phyloP scores from a whole-genome alignment of 108 stramenopile species.

The Skeletonema grethae region DNA sequence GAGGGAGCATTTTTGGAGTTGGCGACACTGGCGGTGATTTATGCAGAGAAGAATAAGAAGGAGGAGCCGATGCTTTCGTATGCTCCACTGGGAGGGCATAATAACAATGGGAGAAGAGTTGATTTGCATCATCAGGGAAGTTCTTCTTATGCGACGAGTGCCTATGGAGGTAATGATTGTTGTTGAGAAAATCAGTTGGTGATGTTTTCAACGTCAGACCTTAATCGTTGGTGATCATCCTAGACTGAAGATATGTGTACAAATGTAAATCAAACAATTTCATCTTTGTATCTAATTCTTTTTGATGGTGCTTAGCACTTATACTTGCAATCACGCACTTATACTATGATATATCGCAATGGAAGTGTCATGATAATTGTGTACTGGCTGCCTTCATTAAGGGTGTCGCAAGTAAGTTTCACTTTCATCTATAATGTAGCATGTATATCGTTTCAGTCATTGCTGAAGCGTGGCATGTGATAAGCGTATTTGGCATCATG shows the following conservation, averaged over 20 bases:
- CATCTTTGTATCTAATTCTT: not conserved
- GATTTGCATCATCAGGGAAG: slow-evolving; percentile 46
- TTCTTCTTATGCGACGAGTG: slow-evolving; percentile 31
- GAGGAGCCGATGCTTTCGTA: slow-evolving; percentile 45
- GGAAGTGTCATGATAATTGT: not conserved
- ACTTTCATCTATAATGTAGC: too few relatives aligned
- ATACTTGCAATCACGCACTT: too few relatives aligned
- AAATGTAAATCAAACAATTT: not conserved
- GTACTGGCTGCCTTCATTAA: too few relatives aligned
- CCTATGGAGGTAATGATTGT: slow-evolving; percentile 42
- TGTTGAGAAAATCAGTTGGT: slow-evolving; percentile 19
- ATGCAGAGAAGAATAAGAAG: slow-evolving; percentile 39
- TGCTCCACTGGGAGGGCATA: slow-evolving; percentile 36
- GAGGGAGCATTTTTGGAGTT: slow-evolving; percentile 91
- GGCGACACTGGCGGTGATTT: slow-evolving; percentile 53
- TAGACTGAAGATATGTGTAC: slow-evolving; percentile 2
- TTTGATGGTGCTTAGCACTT: not conserved
- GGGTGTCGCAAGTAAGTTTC: too few relatives aligned
- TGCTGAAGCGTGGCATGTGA: too few relatives aligned
- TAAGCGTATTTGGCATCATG: too few relatives aligned
- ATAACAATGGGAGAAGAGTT: slow-evolving; percentile 24
- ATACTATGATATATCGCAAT: not conserved
- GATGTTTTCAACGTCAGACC: not conserved
- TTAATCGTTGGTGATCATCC: slow-evolving; percentile 1
- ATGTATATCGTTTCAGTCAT: too few relatives aligned